These are phyloP conservation scores for Cystobasidium slooffiae DNA, from an alignment of 1,284 basidiomycete species.

Conservation along the genomic window DNA sequence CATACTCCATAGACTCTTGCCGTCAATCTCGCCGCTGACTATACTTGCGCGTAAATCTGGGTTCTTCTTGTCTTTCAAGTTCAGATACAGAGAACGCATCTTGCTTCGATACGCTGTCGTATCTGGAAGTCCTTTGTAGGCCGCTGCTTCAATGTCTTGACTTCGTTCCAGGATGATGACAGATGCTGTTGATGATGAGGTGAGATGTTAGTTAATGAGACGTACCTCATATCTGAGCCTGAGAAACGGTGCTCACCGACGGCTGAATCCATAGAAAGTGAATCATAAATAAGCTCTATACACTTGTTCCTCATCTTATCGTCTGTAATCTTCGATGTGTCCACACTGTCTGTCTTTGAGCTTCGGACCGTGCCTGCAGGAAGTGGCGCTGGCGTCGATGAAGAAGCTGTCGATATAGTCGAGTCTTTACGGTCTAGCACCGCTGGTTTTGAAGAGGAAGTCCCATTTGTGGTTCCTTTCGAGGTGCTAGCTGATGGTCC, in stretches of 20 bases:
- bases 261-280: constrained; percentile 78
- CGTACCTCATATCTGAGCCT: no score
- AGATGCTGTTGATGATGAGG: constrained; percentile 55
- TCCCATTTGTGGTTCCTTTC: constrained; percentile 29
- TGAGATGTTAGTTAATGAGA: background rate
- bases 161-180: constrained; percentile 59
- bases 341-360: constrained; percentile 71
- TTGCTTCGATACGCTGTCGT: constrained; percentile 70
- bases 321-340: constrained; percentile 61
- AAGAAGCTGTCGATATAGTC: constrained; percentile 3
- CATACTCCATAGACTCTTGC: constrained; percentile 77
- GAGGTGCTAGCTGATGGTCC: constrained; percentile 38
- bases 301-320: constrained; percentile 86
- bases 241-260: constrained; percentile 69
- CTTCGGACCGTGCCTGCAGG: constrained; percentile 63
- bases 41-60: constrained; percentile 82
- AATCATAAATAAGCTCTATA: constrained; percentile 86
- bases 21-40: constrained; percentile 75
- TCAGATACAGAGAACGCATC: constrained; percentile 88
- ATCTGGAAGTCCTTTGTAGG: constrained; percentile 53
- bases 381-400: constrained; percentile 20
- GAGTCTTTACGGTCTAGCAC: constrained; percentile 34
- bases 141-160: constrained; percentile 59
- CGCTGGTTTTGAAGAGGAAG: constrained; percentile 39
- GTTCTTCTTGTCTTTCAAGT: constrained; percentile 93